phyloP scores from a whole-genome alignment of 2,329 filamentous ascomycete genomes.

The Cytospora schulzeri region DNA sequence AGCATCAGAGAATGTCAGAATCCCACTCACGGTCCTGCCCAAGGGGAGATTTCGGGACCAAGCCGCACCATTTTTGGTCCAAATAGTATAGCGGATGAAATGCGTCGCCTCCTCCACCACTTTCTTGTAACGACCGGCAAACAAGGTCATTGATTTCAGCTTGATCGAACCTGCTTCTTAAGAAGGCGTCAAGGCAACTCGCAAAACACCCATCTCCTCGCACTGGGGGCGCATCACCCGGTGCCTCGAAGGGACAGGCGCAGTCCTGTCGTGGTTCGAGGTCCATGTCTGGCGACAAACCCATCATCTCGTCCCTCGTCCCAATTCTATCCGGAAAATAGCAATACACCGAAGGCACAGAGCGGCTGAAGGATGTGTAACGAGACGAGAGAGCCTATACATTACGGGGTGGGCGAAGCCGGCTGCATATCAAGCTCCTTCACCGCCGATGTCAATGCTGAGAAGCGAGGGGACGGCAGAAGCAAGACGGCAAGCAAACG shows the following conservation, averaged over 20 bases:
- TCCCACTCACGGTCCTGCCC: constrained; percentile 49
- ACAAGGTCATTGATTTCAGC: constrained; percentile 7
- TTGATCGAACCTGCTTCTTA: constrained; percentile 11
- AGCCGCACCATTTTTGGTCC: constrained; percentile 53
- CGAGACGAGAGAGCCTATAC: constrained; percentile 15
- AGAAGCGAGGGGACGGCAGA: neutral
- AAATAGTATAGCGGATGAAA: constrained; percentile 55
- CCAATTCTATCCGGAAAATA: neutral
- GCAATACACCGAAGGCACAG: neutral
- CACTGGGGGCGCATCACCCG: constrained; percentile 7
- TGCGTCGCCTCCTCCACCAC: constrained; percentile 1
- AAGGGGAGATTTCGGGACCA: constrained; percentile 39
- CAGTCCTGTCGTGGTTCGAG: constrained; percentile 14
- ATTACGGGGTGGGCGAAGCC: constrained; percentile 10
- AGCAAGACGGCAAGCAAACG: constrained; percentile 15
- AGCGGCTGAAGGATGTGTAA: constrained; percentile 5
- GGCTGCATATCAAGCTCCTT: constrained; percentile 10
- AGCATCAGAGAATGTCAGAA: constrained; percentile 25
- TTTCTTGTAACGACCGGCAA: constrained; percentile 18
- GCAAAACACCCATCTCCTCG: constrained; percentile 10
- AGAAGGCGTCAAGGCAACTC: constrained; percentile 14
- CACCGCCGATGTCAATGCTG: constrained; percentile 3
- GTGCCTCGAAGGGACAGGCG: constrained; percentile 22
- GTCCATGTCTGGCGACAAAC: constrained; percentile 2
- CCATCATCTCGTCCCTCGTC: constrained; percentile 1